Percentiles rank a stretch among this genome's conserved stretches.
Conservation (phyloP, 2,329 filamentous ascomycete genomes). For the Plectosphaerella cucumerina region DNA sequence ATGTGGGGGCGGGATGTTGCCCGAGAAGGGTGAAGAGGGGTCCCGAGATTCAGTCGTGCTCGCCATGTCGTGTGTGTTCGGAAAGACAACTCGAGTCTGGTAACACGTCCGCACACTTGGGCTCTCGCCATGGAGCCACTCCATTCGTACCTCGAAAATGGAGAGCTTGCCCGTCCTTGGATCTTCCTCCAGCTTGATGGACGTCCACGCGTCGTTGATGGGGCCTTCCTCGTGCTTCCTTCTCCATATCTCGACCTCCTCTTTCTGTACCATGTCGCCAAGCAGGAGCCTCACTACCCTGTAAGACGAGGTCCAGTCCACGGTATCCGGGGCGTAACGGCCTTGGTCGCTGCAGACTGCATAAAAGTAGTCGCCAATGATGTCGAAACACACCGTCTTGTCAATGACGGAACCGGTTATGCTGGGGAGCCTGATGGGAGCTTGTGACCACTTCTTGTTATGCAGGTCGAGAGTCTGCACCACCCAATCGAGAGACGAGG, state of each 20-base stretch:
- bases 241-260: constrained; percentile 54
- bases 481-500: too few species aligned
- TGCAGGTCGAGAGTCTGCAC: background rate
- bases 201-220: constrained; percentile 71
- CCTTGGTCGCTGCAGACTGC: constrained; percentile 62
- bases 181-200: constrained; percentile 57
- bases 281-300: constrained; percentile 34
- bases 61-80: background rate
- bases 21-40: too few species aligned
- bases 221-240: constrained; percentile 65
- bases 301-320: constrained; percentile 67
- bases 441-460: background rate
- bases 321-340: constrained; percentile 46
- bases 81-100: background rate
- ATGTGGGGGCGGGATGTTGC: too few species aligned
- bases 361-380: constrained; percentile 64
- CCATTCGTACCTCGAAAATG: constrained; percentile 60
- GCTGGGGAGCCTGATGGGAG: background rate
- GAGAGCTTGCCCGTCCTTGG: constrained; percentile 53
- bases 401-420: too few species aligned
- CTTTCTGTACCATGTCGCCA: constrained; percentile 30
- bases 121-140: background rate
- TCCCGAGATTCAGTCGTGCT: too few species aligned
- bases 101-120: background rate
- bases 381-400: constrained; percentile 63